A percentile compares a stretch with the other conserved stretches of the same genome.
phyloP scores from a whole-genome alignment of 805 yeast species.

The Ogataea ramenticola region DNA sequence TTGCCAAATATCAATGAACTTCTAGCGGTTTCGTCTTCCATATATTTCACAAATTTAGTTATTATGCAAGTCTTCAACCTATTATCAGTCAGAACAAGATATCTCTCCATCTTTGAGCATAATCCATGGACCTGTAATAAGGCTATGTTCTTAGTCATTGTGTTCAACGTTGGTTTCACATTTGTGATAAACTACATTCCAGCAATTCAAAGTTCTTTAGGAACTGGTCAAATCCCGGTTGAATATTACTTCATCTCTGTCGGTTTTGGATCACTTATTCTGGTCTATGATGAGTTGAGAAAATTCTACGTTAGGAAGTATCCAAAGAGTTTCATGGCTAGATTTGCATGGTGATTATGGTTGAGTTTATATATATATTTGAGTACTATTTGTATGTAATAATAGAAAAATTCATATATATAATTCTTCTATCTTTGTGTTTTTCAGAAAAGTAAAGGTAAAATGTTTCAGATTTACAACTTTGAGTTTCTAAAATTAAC shows the following conservation, averaged over 20 bases:
- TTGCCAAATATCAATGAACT: constrained; percentile 17
- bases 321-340: constrained; percentile 20
- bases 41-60: constrained; percentile 40
- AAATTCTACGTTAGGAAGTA: constrained; percentile 28
- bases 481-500: too few species aligned
- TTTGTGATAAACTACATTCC: not conserved
- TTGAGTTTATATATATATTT: too few species aligned
- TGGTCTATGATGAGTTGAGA: constrained; percentile 35
- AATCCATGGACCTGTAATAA: constrained; percentile 27
- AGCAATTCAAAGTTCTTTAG: constrained; percentile 5
- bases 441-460: too few species aligned
- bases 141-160: constrained; percentile 27
- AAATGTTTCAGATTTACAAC: too few species aligned
- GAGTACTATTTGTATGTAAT: too few species aligned
- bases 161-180: constrained; percentile 14
- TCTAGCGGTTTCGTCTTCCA: constrained; percentile 27
- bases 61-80: constrained; percentile 40
- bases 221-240: constrained; percentile 33
- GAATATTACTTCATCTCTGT: constrained; percentile 39
- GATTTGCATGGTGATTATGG: constrained; percentile 1
- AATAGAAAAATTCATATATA: too few species aligned
- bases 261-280: constrained; percentile 35
- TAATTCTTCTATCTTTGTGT: too few species aligned
- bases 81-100: constrained; percentile 35
- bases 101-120: constrained; percentile 34